A percentile compares a stretch with the other conserved stretches of the same genome.
Conservation (phyloP, 805 yeast species). For the Metschnikowia peoriensis region DNA sequence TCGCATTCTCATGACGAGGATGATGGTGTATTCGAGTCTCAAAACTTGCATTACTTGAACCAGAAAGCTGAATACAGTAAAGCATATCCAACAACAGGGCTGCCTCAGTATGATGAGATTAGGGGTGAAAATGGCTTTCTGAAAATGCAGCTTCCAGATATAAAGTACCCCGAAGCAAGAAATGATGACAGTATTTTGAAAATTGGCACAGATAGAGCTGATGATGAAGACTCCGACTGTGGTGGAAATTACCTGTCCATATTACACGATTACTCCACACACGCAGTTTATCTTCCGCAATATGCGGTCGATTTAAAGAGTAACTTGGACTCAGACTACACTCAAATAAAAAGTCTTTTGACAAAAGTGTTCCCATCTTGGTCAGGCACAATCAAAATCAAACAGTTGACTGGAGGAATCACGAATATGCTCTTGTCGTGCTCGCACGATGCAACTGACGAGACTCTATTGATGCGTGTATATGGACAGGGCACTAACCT, state of each 20-base stretch:
- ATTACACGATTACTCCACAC: constrained; percentile 36
- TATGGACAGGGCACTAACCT: constrained; percentile 73
- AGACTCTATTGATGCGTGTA: constrained; percentile 58
- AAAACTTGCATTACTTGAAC: background rate
- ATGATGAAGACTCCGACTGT: background rate
- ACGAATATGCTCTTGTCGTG: constrained; percentile 59
- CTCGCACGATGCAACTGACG: constrained; percentile 26
- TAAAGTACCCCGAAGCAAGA: background rate
- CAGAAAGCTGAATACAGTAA: background rate
- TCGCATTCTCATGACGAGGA: constrained; percentile 16
- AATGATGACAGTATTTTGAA: background rate
- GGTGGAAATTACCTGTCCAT: constrained; percentile 9
- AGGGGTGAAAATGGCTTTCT: background rate
- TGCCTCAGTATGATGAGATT: background rate
- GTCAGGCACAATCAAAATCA: constrained; percentile 33
- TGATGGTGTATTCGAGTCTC: background rate
- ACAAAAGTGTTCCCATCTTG: constrained; percentile 47
- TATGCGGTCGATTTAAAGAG: constrained; percentile 38
- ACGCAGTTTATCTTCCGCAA: constrained; percentile 50
- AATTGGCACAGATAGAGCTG: constrained; percentile 3
- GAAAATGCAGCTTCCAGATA: background rate
- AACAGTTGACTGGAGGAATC: constrained; percentile 59
- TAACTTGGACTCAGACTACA: constrained; percentile 31
- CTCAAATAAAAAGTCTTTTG: constrained; percentile 40
- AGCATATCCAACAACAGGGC: background rate